phyloP scores from a whole-genome alignment of 164 flowering plant species.

The Houttuynia cordata region DNA sequence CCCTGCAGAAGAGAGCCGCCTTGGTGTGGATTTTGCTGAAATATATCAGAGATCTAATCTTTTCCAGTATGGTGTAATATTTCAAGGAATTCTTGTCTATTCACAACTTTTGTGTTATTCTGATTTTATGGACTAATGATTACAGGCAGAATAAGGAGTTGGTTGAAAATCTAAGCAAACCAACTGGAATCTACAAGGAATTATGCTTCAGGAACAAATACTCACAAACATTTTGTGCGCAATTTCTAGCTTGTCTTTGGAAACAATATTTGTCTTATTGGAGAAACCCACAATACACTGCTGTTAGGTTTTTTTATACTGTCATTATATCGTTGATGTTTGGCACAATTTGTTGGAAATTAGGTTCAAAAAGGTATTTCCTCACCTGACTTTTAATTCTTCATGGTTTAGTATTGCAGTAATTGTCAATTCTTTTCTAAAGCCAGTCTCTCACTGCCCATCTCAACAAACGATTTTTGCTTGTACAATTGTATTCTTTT shows the following conservation, averaged over 20 bases:
- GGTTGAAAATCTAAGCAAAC: constrained; percentile 72
- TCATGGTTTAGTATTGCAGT: too few relatives aligned
- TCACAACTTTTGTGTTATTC: not conserved
- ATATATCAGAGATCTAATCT: constrained; percentile 51
- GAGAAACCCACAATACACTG: constrained; percentile 96
- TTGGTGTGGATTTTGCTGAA: constrained; percentile 89
- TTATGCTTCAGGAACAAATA: constrained; percentile 74
- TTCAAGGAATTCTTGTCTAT: not conserved
- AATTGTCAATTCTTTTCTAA: too few relatives aligned
- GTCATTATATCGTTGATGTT: constrained; percentile 87
- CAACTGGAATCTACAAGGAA: constrained; percentile 46
- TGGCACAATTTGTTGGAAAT: constrained; percentile 91
- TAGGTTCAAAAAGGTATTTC: constrained; percentile 75
- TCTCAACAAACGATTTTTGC: too few relatives aligned
- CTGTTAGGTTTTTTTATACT: constrained; percentile 92
- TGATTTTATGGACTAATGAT: constrained; percentile 1
- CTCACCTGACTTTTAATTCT: too few relatives aligned
- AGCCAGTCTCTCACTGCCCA: too few relatives aligned
- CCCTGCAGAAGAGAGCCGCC: constrained; percentile 54
- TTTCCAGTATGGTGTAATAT: constrained; percentile 46
- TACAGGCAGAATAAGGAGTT: constrained; percentile 56
- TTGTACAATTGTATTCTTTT: too few relatives aligned
- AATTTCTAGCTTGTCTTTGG: constrained; percentile 85
- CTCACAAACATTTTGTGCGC: constrained; percentile 46
- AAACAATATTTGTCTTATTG: constrained; percentile 93